Evolutionary conservation across 2,329 filamentous ascomycete species (phyloP).

Genomic region (Kalmusia sp.): DNA sequence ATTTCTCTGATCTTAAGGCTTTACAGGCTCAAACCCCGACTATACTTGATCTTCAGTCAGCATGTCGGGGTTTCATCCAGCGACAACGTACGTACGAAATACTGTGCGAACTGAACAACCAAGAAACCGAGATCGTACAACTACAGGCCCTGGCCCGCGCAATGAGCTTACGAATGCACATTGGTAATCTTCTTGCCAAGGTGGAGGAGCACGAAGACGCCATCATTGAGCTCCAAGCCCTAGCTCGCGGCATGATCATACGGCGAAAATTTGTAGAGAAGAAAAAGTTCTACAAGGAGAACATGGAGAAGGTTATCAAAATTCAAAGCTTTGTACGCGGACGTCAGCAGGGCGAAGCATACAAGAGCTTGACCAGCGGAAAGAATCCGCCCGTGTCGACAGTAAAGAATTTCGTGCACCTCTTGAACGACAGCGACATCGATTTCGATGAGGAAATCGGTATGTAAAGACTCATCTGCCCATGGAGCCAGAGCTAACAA

Average conservation of each 20-base stretch:
- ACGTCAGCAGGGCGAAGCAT: conserved; percentile 95
- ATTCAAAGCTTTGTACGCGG: conserved; percentile 96
- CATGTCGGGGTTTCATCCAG: conserved; percentile 69
- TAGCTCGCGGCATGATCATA: conserved; percentile 75
- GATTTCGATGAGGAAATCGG: conserved; percentile 96
- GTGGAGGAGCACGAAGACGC: conserved; percentile 84
- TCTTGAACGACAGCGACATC: conserved; percentile 97
- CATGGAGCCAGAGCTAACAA: conserved; percentile 22
- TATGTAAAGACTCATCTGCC: conserved; percentile 28
- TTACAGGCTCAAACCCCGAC: conserved; percentile 65
- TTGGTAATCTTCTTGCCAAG: conserved; percentile 77
- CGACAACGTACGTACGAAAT: conserved; percentile 68
- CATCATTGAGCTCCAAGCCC: conserved; percentile 76
- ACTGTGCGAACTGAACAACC: conserved; percentile 72
- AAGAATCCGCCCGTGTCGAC: conserved; percentile 97
- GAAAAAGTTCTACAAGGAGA: conserved; percentile 86
- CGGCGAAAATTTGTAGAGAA: conserved; percentile 82
- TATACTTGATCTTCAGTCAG: conserved; percentile 71
- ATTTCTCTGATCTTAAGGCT: conserved; percentile 55
- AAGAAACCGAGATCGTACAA: conserved; percentile 70
- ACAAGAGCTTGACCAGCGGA: conserved; percentile 94
- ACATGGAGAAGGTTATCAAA: conserved; percentile 99
- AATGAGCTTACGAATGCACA: conserved; percentile 75
- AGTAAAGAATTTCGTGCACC: conserved; percentile 96
- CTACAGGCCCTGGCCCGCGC: conserved; percentile 81